phyloP scores from a whole-genome alignment of 345 rosid genomes.

The Dipteronia dyeriana region DNA sequence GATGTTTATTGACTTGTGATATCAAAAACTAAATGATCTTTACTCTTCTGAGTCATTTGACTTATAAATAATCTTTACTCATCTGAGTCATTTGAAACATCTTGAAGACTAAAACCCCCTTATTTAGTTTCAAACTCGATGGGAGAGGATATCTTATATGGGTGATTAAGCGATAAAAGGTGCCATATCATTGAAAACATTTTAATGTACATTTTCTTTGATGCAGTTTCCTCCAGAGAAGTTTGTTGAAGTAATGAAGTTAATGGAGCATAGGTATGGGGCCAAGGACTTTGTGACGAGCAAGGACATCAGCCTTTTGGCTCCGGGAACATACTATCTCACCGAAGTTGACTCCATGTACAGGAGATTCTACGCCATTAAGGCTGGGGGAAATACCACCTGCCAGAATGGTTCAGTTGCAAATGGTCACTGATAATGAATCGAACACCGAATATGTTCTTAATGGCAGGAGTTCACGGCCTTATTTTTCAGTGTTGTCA shows the following conservation, averaged over 20 bases:
- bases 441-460: not conserved
- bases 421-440: constrained; percentile 64
- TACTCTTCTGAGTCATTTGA: not conserved
- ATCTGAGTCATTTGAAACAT: not conserved
- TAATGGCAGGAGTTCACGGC: not conserved
- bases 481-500: not conserved
- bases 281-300: constrained; percentile 92
- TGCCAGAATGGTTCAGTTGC: constrained; percentile 51
- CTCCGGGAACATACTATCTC: constrained; percentile 90
- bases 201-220: not conserved
- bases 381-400: constrained; percentile 30
- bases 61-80: not conserved
- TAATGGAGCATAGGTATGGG: constrained; percentile 99
- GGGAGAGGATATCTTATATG: not conserved
- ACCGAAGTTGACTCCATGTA: constrained; percentile 91
- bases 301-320: constrained; percentile 81
- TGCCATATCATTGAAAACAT: not conserved
- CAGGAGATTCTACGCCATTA: constrained; percentile 88
- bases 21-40: not conserved
- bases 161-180: not conserved
- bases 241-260: constrained; percentile 80
- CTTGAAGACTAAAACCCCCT: not conserved
- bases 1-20: not conserved
- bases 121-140: not conserved
- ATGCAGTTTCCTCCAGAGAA: constrained; percentile 79